Conservation (phyloP, 768 basidiomycete genomes). For the Phanerochaete sordida region DNA sequence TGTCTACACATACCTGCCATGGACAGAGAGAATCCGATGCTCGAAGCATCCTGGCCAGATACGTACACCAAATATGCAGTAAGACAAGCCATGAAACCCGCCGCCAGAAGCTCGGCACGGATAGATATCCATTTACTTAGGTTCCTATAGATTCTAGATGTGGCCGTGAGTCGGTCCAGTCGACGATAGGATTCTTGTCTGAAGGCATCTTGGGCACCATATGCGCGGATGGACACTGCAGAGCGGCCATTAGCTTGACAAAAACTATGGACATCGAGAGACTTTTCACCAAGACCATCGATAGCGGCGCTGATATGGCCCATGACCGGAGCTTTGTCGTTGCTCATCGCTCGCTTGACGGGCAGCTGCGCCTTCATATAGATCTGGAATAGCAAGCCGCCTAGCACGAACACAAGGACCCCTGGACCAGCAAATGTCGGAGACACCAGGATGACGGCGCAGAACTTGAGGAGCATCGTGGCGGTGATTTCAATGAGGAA, state of each 20-base stretch:
- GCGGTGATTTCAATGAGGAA: conserved; percentile 28
- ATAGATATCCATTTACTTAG: conserved; percentile 32
- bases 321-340: conserved; percentile 46
- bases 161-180: conserved; percentile 44
- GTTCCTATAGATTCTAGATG: conserved; percentile 44
- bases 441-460: conserved; percentile 36
- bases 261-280: background rate
- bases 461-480: conserved; percentile 29
- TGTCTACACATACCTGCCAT: conserved; percentile 34
- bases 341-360: conserved; percentile 56
- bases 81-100: conserved; percentile 44
- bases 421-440: conserved; percentile 42
- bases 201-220: conserved; percentile 46
- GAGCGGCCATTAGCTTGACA: no score
- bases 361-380: conserved; percentile 58
- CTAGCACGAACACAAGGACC: conserved; percentile 30
- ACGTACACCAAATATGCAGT: conserved; percentile 55
- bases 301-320: conserved; percentile 54
- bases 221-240: conserved; percentile 49
- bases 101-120: conserved; percentile 55
- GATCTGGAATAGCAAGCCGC: conserved; percentile 43
- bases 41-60: conserved; percentile 35
- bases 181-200: conserved; percentile 37
- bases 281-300: conserved; percentile 39
- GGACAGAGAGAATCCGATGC: conserved; percentile 37